Evolutionary conservation across 805 yeast genomes (phyloP).

Genomic region (Zygosaccharomyces siamensis): DNA sequence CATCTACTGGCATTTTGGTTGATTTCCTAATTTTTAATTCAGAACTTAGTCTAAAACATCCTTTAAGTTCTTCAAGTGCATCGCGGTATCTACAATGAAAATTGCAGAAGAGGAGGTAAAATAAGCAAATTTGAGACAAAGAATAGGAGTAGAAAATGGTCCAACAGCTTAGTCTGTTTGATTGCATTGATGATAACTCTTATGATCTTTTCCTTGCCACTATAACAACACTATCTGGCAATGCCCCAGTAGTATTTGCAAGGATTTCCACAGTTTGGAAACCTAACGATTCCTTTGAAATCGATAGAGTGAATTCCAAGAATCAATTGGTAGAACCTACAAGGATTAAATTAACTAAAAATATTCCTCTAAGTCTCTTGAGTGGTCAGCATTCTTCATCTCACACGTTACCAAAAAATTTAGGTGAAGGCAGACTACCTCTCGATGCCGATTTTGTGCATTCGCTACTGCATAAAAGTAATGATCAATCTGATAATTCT

Average conservation of each 20-base stretch:
- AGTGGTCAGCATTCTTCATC: constrained; percentile 10
- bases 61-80: background rate
- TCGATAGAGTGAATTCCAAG: constrained; percentile 26
- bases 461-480: constrained; percentile 4
- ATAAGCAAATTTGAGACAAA: background rate
- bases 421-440: constrained; percentile 16
- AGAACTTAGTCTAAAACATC: background rate
- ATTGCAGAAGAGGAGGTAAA: background rate
- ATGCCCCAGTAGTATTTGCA: constrained; percentile 29
- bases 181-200: constrained; percentile 29
- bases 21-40: constrained; percentile 4
- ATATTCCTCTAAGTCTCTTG: constrained; percentile 20
- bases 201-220: constrained; percentile 30
- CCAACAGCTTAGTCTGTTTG: constrained; percentile 31
- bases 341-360: constrained; percentile 27
- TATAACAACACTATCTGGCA: constrained; percentile 28
- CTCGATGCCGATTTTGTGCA: constrained; percentile 9
- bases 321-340: constrained; percentile 32
- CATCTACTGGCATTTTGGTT: constrained; percentile 36
- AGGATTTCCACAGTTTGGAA: constrained; percentile 27
- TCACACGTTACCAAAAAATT: constrained; percentile 17
- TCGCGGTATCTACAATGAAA: too few relatives aligned
- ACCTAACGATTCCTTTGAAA: constrained; percentile 27
- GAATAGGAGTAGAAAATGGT: constrained; percentile 23
- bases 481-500: constrained; percentile 8